Conservation (phyloP, 139 green algal species). For the Chlorella sp. region DNA sequence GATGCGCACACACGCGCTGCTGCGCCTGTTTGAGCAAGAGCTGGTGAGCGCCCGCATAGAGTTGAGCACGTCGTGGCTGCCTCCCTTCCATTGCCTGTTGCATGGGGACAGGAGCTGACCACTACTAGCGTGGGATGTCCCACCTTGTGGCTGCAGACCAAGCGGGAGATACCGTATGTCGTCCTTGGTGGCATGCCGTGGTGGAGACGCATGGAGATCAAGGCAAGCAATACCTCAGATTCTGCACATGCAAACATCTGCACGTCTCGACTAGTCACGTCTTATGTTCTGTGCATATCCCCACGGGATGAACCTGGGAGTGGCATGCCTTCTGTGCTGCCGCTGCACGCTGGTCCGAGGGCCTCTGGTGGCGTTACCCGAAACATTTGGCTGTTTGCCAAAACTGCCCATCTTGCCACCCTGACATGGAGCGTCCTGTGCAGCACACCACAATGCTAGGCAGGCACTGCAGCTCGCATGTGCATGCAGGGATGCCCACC, state of each 20-base stretch:
- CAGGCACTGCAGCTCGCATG: too few species aligned
- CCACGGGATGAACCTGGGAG: too few species aligned
- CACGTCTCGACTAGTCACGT: too few species aligned
- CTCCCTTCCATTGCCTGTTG: not conserved
- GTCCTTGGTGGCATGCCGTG: slow-evolving; percentile 59
- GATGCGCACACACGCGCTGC: slow-evolving; percentile 45
- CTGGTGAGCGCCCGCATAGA: slow-evolving; percentile 26
- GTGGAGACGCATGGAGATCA: slow-evolving; percentile 54
- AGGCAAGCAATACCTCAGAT: not conserved
- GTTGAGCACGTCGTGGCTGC: not conserved
- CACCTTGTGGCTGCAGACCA: slow-evolving; percentile 5
- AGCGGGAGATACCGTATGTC: slow-evolving; percentile 45
- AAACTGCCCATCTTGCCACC: not conserved
- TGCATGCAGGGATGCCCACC: too few species aligned
- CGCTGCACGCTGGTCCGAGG: too few species aligned
- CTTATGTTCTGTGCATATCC: too few species aligned
- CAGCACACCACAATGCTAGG: too few species aligned
- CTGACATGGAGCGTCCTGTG: too few species aligned
- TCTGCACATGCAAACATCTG: too few species aligned
- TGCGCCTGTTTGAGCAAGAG: slow-evolving; percentile 43
- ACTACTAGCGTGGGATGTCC: not conserved
- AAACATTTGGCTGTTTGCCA: not conserved
- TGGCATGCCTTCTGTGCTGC: too few species aligned
- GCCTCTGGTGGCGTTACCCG: too few species aligned
- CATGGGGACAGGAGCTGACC: not conserved